phyloP scores from a whole-genome alignment of 805 yeast species.

The Saccharomycopsis sp. region DNA sequence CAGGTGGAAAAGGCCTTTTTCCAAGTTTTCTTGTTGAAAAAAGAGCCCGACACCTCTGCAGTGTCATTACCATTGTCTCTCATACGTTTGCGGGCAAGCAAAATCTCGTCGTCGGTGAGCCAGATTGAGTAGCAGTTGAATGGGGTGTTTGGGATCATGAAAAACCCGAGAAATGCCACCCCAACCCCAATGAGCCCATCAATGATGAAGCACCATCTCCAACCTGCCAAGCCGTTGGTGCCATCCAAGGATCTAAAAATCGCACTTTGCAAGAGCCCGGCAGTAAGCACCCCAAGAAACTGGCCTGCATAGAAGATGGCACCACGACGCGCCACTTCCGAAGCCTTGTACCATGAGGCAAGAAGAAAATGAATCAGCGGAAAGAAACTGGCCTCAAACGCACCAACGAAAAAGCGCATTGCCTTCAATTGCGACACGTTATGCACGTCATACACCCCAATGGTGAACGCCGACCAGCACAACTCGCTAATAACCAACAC shows the following conservation, averaged over 20 bases:
- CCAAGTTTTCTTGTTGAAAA: constrained; percentile 38
- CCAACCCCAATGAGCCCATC: constrained; percentile 36
- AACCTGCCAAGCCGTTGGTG: constrained; percentile 44
- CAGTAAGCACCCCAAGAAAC: constrained; percentile 50
- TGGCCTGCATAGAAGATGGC: constrained; percentile 55
- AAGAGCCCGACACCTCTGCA: constrained; percentile 25
- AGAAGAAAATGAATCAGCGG: constrained; percentile 53
- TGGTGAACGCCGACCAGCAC: constrained; percentile 60
- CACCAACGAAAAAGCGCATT: constrained; percentile 57
- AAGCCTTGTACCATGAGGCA: constrained; percentile 50
- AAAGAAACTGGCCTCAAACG: constrained; percentile 60
- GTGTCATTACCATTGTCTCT: constrained; percentile 26
- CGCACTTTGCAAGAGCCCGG: constrained; percentile 55
- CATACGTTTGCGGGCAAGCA: constrained; percentile 40
- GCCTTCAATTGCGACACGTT: constrained; percentile 47
- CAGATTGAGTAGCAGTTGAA: constrained; percentile 45
- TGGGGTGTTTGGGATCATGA: constrained; percentile 55
- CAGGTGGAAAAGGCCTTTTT: constrained; percentile 41
- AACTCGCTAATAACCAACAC: constrained; percentile 48
- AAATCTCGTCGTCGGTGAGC: constrained; percentile 50
- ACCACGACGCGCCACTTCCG: constrained; percentile 54
- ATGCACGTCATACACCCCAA: constrained; percentile 42
- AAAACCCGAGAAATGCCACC: constrained; percentile 24
- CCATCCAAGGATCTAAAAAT: constrained; percentile 41
- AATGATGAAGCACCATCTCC: constrained; percentile 69